phyloP scores from a whole-genome alignment of 768 basidiomycete species.

The Pleurotus pulmonarius region DNA sequence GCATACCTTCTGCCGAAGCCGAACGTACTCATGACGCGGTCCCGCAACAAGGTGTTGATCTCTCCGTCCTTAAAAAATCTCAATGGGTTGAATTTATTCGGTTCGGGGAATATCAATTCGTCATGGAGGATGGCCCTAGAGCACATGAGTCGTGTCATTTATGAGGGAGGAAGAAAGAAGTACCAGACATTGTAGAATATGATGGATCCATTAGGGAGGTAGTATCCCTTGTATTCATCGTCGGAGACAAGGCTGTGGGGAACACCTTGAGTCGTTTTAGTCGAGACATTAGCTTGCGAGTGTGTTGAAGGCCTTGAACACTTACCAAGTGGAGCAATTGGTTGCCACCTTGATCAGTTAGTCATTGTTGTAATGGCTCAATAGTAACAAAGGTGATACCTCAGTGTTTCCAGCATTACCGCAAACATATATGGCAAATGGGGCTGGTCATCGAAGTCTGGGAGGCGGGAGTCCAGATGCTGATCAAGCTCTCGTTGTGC shows the following conservation, averaged over 20 bases:
- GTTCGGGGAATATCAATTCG: slow-evolving; percentile 29
- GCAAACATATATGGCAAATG: slow-evolving; percentile 30
- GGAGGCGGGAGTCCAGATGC: not conserved
- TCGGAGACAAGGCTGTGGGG: slow-evolving; percentile 32
- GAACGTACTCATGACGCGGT: slow-evolving; percentile 31
- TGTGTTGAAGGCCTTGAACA: too few species aligned
- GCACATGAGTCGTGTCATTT: not conserved
- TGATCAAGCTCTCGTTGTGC: not conserved
- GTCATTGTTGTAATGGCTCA: not conserved
- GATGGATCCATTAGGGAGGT: slow-evolving; percentile 37
- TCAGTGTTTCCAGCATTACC: slow-evolving; percentile 30
- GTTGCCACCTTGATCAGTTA: slow-evolving; percentile 20
- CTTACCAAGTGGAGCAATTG: slow-evolving; percentile 26
- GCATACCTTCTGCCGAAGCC: slow-evolving; percentile 25
- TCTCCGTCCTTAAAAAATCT: slow-evolving; percentile 42
- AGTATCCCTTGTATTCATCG: slow-evolving; percentile 41
- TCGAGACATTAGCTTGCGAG: too few species aligned
- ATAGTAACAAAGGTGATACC: slow-evolving; percentile 1
- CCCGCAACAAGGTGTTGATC: slow-evolving; percentile 25
- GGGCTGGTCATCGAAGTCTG: not conserved
- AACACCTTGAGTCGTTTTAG: too few species aligned
- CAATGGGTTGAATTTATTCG: slow-evolving; percentile 36
- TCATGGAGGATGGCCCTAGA: slow-evolving; percentile 30
- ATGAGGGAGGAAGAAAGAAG: slow-evolving; percentile 1
- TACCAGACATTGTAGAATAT: slow-evolving; percentile 34